Conservation (phyloP, 1,284 basidiomycete genomes). For the Marasmius tenuissimus region DNA sequence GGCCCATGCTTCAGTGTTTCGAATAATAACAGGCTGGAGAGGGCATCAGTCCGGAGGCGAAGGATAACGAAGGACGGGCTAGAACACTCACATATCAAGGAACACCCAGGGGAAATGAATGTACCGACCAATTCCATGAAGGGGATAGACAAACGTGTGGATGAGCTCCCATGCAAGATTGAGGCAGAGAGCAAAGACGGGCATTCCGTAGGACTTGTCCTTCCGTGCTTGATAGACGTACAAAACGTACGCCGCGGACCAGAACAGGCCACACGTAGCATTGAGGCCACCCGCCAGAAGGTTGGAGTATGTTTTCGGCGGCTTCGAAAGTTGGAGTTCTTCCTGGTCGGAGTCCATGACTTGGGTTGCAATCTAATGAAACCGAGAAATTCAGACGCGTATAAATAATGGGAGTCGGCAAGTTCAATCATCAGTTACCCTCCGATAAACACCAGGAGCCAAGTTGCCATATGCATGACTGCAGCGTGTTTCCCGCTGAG, state of each 20-base stretch:
- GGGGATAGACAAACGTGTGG: neutral
- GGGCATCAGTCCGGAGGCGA: neutral
- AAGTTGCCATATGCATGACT: too few relatives aligned
- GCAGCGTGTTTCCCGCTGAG: too few relatives aligned
- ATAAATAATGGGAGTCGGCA: too few relatives aligned
- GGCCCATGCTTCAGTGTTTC: neutral
- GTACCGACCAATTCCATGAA: neutral
- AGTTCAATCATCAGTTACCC: too few relatives aligned
- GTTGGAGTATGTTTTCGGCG: neutral
- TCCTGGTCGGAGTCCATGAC: too few relatives aligned
- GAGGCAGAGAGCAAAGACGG: neutral
- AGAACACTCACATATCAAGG: neutral
- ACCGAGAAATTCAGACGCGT: too few relatives aligned
- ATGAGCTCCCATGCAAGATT: neutral
- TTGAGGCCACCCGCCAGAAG: neutral
- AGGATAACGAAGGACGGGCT: neutral
- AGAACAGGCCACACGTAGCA: neutral
- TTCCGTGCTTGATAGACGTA: neutral
- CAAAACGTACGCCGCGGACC: neutral
- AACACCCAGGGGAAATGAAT: neutral
- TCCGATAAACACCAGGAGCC: too few relatives aligned
- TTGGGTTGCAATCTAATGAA: too few relatives aligned
- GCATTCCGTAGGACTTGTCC: slow-evolving; percentile 1
- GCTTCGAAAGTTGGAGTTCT: neutral
- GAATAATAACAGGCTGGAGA: neutral